phyloP scores from a whole-genome alignment of 179 eudicot genomes.

The Carnegiea gigantea region DNA sequence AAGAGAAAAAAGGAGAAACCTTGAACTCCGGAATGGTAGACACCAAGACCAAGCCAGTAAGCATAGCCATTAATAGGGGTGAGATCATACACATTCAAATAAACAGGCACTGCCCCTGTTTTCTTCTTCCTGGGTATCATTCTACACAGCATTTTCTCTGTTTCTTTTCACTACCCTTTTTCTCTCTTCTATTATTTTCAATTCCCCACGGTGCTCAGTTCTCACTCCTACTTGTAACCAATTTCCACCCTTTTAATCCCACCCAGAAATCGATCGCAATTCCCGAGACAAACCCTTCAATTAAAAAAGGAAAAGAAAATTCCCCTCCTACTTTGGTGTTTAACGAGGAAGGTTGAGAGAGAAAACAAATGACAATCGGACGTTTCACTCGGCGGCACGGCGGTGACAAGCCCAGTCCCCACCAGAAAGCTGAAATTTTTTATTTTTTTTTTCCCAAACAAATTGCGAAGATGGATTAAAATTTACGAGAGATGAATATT shows the following conservation, averaged over 20 bases:
- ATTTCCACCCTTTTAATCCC: background rate
- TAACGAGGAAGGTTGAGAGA: background rate
- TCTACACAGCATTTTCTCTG: slow-evolving; percentile 52
- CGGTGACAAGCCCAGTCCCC: background rate
- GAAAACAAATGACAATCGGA: background rate
- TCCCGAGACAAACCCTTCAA: slow-evolving; percentile 21
- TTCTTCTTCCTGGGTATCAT: slow-evolving; percentile 57
- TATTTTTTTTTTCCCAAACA: background rate
- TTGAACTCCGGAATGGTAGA: slow-evolving; percentile 84
- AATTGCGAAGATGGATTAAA: background rate
- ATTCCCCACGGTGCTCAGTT: background rate
- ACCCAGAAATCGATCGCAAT: slow-evolving; percentile 4
- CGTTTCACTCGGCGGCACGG: background rate
- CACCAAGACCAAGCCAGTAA: slow-evolving; percentile 85
- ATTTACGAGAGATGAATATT: no score
- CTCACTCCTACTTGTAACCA: slow-evolving; percentile 22
- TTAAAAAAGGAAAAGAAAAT: slow-evolving; percentile 17
- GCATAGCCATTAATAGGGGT: slow-evolving; percentile 82
- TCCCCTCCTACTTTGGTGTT: background rate
- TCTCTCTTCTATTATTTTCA: background rate
- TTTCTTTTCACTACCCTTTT: background rate
- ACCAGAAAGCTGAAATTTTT: background rate
- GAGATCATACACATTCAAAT: slow-evolving; percentile 74
- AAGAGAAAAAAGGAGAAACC: slow-evolving; percentile 32
- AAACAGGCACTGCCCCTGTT: slow-evolving; percentile 61